Base-by-base conservation (phyloP, 805 yeast species). In the Ogataea philodendri region DNA sequence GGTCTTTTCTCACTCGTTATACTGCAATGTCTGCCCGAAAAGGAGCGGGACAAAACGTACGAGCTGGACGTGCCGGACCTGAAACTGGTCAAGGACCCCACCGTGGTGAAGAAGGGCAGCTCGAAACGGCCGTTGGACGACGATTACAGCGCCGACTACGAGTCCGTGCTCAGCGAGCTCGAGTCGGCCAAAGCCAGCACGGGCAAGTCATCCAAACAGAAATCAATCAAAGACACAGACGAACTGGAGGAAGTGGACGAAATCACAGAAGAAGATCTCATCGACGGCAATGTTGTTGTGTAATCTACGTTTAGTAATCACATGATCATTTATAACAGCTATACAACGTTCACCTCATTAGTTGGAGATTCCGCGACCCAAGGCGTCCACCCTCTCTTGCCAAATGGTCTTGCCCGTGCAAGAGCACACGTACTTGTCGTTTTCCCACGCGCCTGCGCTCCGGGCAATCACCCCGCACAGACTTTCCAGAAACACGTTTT, bases 401-500 rank as follows among this genome's bases (percentile, higher is more conserved):
- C 98, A 90, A 16, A 90, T 77, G 0, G 96, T 85, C 69, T 88
- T 87, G 11, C 98, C 98, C 10, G 90, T 80, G 60, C 97, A 93
- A 21, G 90, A 81, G 62, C 98, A 90, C 2, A 90, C 95, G 41
- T 79, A 79, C 62, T 90, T 90, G 49, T 83, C 85, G 62, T 93
- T 93, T 56, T 90, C 95, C 97, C 97, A 93, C 16, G 79, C 84
- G 10, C 98, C 98, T 1, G 98, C 97, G 51, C 94, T 83, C 53
- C 97, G 74, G 1, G 97, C 97, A 55, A 93, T 77, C 15, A 90
- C 95, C 19, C 98, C 97, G 32, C 80, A 81, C 7, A 84, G 62
- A 2, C 74, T 67, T 26, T 68, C 68, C 5, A 61, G 38, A 10
- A 68, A 55, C 11, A 71, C 67, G 26, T 64, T 55, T 23, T 63